Evolutionary conservation across 2,329 filamentous ascomycete genomes (phyloP).

Genomic region (Penicillium occitanis): DNA sequence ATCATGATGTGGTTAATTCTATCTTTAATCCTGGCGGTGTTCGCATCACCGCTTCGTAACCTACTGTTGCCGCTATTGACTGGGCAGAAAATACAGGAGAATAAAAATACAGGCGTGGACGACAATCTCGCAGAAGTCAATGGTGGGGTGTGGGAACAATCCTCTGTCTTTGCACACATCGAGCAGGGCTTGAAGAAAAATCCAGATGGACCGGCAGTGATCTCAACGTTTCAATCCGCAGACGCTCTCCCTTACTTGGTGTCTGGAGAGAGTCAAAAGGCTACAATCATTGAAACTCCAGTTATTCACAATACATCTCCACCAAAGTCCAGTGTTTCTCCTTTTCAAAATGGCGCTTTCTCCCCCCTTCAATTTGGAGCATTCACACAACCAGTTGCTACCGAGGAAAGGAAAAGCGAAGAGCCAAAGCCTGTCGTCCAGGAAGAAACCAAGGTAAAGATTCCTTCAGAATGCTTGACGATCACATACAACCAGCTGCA

Average conservation of each 20-base stretch:
- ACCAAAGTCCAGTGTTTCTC: not conserved
- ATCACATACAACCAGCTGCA: slow-evolving; percentile 3
- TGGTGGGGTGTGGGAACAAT: not conserved
- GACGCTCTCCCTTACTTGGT: not conserved
- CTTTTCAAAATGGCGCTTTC: not conserved
- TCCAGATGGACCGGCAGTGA: not conserved
- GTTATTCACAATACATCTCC: not conserved
- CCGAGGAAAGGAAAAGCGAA: not conserved
- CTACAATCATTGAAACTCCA: no score
- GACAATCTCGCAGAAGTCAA: not conserved
- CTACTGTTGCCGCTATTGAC: not conserved
- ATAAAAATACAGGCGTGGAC: not conserved
- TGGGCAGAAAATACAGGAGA: not conserved
- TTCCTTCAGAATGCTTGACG: not conserved
- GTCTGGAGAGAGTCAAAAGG: not conserved
- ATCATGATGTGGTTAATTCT: not conserved
- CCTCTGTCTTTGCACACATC: not conserved
- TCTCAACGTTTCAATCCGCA: not conserved
- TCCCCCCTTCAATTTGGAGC: not conserved
- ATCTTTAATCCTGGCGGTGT: not conserved
- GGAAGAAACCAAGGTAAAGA: not conserved
- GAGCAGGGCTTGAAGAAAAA: not conserved
- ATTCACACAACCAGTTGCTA: not conserved
- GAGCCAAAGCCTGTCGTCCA: not conserved
- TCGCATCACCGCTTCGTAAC: not conserved